Percentiles rank a stretch among this genome's conserved stretches.
Conservation (phyloP, 331 rosid species). For the Ulmus americana region DNA sequence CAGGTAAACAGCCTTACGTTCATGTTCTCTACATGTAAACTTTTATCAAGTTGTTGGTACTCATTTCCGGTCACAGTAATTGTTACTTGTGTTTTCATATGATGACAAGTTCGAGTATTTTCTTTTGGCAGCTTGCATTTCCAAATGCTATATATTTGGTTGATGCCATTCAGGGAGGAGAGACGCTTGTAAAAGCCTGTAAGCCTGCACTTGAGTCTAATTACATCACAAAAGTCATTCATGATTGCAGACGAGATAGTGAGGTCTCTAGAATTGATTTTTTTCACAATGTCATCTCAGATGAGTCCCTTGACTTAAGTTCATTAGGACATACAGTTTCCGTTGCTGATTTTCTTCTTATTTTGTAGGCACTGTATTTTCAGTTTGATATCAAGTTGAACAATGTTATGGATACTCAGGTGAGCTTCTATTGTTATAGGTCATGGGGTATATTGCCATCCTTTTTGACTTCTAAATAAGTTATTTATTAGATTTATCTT, state of each 20-base stretch:
- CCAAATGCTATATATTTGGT: slow-evolving; percentile 89
- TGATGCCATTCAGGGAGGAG: slow-evolving; percentile 84
- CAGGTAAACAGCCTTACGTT: slow-evolving; percentile 42
- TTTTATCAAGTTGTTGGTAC: too few relatives aligned
- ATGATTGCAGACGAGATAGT: slow-evolving; percentile 96
- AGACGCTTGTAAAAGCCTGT: slow-evolving; percentile 73
- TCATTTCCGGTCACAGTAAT: not conserved
- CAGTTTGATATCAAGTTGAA: slow-evolving; percentile 97
- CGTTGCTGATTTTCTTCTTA: slow-evolving; percentile 22
- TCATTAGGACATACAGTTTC: slow-evolving; percentile 6
- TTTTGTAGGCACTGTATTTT: slow-evolving; percentile 79
- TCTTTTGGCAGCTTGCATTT: slow-evolving; percentile 75
- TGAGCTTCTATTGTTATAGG: slow-evolving; percentile 28
- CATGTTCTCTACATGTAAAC: not conserved
- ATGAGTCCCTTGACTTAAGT: slow-evolving; percentile 2
- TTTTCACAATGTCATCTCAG: slow-evolving; percentile 9
- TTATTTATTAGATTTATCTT: not conserved
- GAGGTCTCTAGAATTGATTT: slow-evolving; percentile 57
- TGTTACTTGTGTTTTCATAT: not conserved
- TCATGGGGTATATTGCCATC: not conserved
- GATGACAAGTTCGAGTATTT: not conserved
- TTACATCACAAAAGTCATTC: slow-evolving; percentile 86
- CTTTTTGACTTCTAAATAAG: not conserved
- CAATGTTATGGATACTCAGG: slow-evolving; percentile 99
- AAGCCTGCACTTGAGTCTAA: slow-evolving; percentile 95